Evolutionary conservation across 179 eudicot genomes (phyloP).

Genomic region (Sideroxylon spinosum): DNA sequence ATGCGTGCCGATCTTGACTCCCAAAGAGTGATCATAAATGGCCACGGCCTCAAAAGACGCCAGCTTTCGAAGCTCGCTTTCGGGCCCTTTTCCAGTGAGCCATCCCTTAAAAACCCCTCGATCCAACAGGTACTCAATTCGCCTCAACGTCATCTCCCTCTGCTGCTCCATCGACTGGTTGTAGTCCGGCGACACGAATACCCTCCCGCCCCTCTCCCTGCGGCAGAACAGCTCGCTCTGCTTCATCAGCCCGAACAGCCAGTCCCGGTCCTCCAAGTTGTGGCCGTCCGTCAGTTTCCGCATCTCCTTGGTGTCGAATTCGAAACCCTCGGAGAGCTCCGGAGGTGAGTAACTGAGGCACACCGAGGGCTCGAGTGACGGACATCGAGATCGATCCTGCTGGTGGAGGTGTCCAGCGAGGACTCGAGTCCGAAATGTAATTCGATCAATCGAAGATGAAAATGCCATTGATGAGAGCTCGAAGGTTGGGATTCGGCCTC

Average conservation of each 20-base stretch:
- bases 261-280: constrained; percentile 61
- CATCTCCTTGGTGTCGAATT: constrained; percentile 48
- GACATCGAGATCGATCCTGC: neutral
- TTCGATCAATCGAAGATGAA: constrained; percentile 29
- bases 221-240: constrained; percentile 63
- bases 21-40: constrained; percentile 77
- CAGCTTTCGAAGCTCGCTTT: constrained; percentile 59
- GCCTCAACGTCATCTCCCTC: constrained; percentile 65
- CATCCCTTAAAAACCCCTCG: constrained; percentile 66
- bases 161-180: constrained; percentile 86
- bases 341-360: constrained; percentile 64
- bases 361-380: constrained; percentile 31
- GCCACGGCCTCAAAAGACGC: constrained; percentile 53
- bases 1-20: constrained; percentile 75
- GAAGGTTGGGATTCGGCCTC: neutral
- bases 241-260: constrained; percentile 58
- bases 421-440: constrained; percentile 42
- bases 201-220: constrained; percentile 41
- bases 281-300: constrained; percentile 60
- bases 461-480: constrained; percentile 16
- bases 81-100: constrained; percentile 48
- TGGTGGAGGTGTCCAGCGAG: constrained; percentile 45
- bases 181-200: constrained; percentile 57
- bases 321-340: constrained; percentile 36
- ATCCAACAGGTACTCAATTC: constrained; percentile 47